A percentile compares a stretch with the other conserved stretches of the same genome.
Evolutionary conservation across 805 yeast species (phyloP).

Genomic region (Lipomyces lipofer): DNA sequence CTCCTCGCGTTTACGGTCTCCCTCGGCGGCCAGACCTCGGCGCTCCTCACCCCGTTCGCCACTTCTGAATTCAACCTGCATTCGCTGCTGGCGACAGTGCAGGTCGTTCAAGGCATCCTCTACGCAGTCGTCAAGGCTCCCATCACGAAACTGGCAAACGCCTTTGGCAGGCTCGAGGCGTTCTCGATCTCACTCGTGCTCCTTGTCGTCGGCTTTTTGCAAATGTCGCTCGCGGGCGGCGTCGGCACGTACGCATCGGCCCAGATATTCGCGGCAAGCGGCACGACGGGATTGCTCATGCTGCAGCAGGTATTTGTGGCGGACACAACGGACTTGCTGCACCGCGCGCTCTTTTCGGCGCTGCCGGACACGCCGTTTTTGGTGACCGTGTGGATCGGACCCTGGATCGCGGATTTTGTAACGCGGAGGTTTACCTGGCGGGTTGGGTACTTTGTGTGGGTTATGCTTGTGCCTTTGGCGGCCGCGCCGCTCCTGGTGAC

Average conservation of each 20-base stretch:
- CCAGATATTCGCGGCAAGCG: slow-evolving; percentile 43
- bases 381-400: slow-evolving; percentile 48
- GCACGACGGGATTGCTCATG: slow-evolving; percentile 43
- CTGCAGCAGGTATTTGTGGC: slow-evolving; percentile 41
- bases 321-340: slow-evolving; percentile 45
- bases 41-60: slow-evolving; percentile 43
- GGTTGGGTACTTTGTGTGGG: slow-evolving; percentile 56
- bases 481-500: slow-evolving; percentile 32
- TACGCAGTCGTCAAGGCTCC: slow-evolving; percentile 45
- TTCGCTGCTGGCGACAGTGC: slow-evolving; percentile 45
- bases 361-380: slow-evolving; percentile 46
- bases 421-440: slow-evolving; percentile 48
- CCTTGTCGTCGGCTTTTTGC: slow-evolving; percentile 42
- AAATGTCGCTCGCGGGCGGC: slow-evolving; percentile 43
- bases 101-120: slow-evolving; percentile 45
- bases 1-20: slow-evolving; percentile 32
- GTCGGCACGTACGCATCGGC: slow-evolving; percentile 44
- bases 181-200: slow-evolving; percentile 40
- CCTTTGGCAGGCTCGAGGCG: slow-evolving; percentile 46
- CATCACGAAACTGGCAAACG: slow-evolving; percentile 46
- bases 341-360: slow-evolving; percentile 44
- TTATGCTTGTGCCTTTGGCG: slow-evolving; percentile 48
- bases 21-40: slow-evolving; percentile 32
- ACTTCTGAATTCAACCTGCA: slow-evolving; percentile 45
- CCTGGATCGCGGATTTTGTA: slow-evolving; percentile 33